Base-by-base conservation (phyloP, 805 yeast genomes). In the Wickerhamomyces sydowiorum region DNA sequence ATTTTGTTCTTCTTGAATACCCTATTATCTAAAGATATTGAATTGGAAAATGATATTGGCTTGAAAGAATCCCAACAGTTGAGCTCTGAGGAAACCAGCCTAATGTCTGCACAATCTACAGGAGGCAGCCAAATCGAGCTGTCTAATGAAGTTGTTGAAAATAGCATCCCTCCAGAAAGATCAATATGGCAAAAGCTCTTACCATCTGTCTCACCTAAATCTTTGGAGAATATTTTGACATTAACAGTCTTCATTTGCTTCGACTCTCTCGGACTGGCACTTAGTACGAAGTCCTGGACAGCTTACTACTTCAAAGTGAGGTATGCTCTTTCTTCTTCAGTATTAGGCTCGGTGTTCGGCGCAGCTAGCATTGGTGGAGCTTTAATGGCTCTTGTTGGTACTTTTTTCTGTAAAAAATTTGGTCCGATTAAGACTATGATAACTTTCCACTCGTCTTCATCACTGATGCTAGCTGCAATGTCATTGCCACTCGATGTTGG, bases 401-500 rank as follows among this genome's bases (percentile, higher is more conserved):
- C 76, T 1, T 55, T 68, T 8, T 54, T 71, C 18, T 68, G 73
- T 37, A 70, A 71, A 40, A 52, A 69, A 38, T 52, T 61, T 38
- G 78, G 76, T 1, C 69, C 75, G 1, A 61, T 72, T 6, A 60
- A 62, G 17, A 66, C 76, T 4, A 70, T 72, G 76, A 58, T 71
- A 5, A 58, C 52, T 7, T 64, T 73, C 1, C 78, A 72, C 50
- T 52, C 70, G 23, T 70, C 71, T 4, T 64, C 75, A 5, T 67
- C 74, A 2, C 40, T 69, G 2, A 55, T 71, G 36, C 57, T 70
- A 28, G 54, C 63, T 13, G 36, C 67, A 17, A 61, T 69, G 21
- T 72, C 76, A 9, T 44, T 69, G 13, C 72, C 76, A 5, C 42
- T 53, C 4, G 55, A 61, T 21, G 50, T 68, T 27, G 36, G 42